Percentiles rank a stretch among this genome's conserved stretches.
Evolutionary conservation across 2,329 filamentous ascomycete genomes (phyloP).

Genomic region (Fusarium nodosum): DNA sequence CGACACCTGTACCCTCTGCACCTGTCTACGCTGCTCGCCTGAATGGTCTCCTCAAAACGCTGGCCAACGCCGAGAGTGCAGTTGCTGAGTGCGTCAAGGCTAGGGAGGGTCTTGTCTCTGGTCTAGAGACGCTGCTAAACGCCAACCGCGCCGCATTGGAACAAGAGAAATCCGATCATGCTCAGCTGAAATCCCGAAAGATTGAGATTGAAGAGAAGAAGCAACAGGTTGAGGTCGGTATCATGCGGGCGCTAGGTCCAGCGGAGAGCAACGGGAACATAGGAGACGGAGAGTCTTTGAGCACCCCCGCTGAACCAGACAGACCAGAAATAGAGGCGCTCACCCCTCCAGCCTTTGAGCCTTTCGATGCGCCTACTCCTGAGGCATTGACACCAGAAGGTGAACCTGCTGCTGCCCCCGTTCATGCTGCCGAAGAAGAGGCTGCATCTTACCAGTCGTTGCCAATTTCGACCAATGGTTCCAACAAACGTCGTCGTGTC

Average conservation of each 20-base stretch:
- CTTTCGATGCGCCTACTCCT: slow-evolving; percentile 40
- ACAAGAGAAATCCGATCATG: slow-evolving; percentile 76
- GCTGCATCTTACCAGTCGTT: slow-evolving; percentile 64
- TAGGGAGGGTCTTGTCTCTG: slow-evolving; percentile 80
- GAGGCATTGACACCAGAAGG: slow-evolving; percentile 39
- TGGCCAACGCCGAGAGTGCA: slow-evolving; percentile 89
- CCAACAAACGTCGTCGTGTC: slow-evolving; percentile 69
- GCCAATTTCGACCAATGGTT: slow-evolving; percentile 64
- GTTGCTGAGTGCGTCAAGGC: slow-evolving; percentile 92
- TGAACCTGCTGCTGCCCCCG: slow-evolving; percentile 43
- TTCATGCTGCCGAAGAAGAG: slow-evolving; percentile 54
- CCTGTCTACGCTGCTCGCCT: slow-evolving; percentile 93
- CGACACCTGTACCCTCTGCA: slow-evolving; percentile 77
- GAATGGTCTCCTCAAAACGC: slow-evolving; percentile 87
- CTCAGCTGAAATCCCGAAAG: slow-evolving; percentile 75
- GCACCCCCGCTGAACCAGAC: slow-evolving; percentile 70
- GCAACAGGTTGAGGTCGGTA: slow-evolving; percentile 88
- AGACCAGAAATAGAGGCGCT: slow-evolving; percentile 88
- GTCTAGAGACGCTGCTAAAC: slow-evolving; percentile 84
- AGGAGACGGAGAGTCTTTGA: slow-evolving; percentile 61
- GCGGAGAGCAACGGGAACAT: slow-evolving; percentile 66
- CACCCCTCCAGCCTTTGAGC: slow-evolving; percentile 73
- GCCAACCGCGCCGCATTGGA: slow-evolving; percentile 77
- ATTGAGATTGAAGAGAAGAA: slow-evolving; percentile 83
- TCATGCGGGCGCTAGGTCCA: slow-evolving; percentile 84